These are phyloP conservation scores for Paraphaeosphaeria sporulosa DNA, from an alignment of 2,329 filamentous ascomycete species.

Conservation along the genomic window DNA sequence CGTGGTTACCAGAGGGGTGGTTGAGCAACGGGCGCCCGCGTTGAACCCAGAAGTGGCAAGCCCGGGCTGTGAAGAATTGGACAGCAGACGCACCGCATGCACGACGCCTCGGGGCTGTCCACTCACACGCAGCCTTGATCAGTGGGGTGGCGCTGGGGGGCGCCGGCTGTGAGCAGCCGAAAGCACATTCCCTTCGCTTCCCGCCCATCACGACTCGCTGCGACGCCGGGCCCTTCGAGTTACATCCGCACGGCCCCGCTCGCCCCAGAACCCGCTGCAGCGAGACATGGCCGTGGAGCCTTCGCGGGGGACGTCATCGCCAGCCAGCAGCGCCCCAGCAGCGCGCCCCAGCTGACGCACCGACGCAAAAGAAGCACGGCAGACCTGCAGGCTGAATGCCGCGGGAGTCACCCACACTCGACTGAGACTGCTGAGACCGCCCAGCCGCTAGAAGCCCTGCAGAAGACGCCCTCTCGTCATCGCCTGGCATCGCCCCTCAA, in stretches of 20 bases:
- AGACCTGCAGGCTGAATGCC: conserved; percentile 17
- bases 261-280: conserved; percentile 1
- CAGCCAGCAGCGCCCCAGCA: not conserved
- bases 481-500: not conserved
- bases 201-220: not conserved
- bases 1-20: conserved; percentile 11
- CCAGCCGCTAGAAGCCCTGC: conserved; percentile 16
- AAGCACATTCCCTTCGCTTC: not conserved
- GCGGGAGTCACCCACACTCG: not conserved
- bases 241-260: conserved; percentile 5
- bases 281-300: not conserved
- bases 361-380: not conserved
- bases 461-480: conserved; percentile 1
- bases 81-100: not conserved
- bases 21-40: conserved; percentile 9
- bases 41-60: conserved; percentile 10
- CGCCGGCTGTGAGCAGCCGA: not conserved
- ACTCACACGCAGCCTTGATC: not conserved
- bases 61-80: conserved; percentile 9
- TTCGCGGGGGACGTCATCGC: not conserved
- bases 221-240: conserved; percentile 6
- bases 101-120: not conserved
- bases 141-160: not conserved
- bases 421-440: conserved; percentile 8
- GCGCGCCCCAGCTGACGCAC: no score